Conservation (phyloP, 78 protist species). For the Guillardia theta region DNA sequence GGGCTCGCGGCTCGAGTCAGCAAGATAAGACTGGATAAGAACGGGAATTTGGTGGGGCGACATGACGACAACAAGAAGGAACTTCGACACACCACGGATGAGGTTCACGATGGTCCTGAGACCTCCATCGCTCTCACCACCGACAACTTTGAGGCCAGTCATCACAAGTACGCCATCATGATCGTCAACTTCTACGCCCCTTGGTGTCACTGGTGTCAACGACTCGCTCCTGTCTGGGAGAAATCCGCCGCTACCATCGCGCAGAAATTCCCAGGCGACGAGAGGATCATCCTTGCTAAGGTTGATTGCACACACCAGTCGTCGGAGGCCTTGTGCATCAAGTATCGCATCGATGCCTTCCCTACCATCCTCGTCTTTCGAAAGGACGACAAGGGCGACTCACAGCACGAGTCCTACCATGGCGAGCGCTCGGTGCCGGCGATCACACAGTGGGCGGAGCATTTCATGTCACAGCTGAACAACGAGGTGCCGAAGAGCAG, state of each 20-base stretch:
- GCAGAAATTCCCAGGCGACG: not conserved
- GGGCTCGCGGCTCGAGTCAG: constrained; percentile 25
- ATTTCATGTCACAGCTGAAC: not conserved
- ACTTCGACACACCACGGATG: not conserved
- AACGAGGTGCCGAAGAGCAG: not conserved
- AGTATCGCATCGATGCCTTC: constrained; percentile 33
- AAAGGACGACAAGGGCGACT: constrained; percentile 10
- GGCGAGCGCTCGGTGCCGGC: constrained; percentile 27
- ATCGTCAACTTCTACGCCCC: constrained; percentile 37
- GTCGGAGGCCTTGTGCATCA: not conserved
- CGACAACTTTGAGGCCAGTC: not conserved
- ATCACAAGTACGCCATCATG: constrained; percentile 9
- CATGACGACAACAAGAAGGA: not conserved
- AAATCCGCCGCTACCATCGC: not conserved
- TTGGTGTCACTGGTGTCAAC: constrained; percentile 35
- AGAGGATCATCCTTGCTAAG: not conserved
- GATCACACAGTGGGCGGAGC: constrained; percentile 4
- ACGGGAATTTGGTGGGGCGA: not conserved
- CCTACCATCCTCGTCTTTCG: constrained; percentile 41
- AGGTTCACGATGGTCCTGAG: not conserved
- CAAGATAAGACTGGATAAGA: not conserved
- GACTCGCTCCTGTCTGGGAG: constrained; percentile 26
- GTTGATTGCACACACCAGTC: not conserved
- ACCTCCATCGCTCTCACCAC: not conserved
- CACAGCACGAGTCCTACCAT: constrained; percentile 33